A percentile compares a stretch with the other conserved stretches of the same genome.
Conservation (phyloP, 257 asterid species). For the Solanum bulbocastanum region DNA sequence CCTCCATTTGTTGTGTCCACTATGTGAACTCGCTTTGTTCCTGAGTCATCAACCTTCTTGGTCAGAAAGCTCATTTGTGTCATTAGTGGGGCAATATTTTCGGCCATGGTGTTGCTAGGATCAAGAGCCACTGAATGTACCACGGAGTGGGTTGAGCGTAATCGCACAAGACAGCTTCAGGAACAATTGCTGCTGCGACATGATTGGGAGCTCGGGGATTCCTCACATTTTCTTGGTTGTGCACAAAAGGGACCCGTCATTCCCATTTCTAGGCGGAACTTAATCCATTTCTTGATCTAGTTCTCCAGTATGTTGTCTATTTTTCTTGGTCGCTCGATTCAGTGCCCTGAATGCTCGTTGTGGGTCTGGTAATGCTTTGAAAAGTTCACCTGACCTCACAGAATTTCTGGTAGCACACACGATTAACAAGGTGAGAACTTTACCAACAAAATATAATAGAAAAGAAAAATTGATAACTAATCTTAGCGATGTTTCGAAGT, state of each 20-base stretch:
- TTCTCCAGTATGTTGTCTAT: no score
- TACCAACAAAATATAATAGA: no score
- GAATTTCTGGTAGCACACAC: background rate
- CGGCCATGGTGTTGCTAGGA: background rate
- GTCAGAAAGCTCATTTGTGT: background rate
- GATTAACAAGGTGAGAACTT: background rate
- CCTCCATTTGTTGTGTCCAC: background rate
- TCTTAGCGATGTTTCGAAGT: background rate
- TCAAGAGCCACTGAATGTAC: background rate
- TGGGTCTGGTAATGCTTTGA: no score
- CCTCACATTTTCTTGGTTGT: no score
- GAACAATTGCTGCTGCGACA: no score
- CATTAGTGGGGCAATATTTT: background rate
- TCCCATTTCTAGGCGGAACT: no score
- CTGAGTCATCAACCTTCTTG: background rate
- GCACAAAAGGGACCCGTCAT: no score
- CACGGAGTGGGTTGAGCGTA: background rate
- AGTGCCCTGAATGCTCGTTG: no score
- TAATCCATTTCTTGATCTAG: no score
- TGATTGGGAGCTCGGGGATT: no score
- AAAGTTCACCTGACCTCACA: background rate
- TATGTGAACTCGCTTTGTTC: background rate
- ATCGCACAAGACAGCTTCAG: accelerated
- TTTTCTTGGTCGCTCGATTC: no score
- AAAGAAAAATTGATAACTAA: background rate